phyloP scores from a whole-genome alignment of 1,139 yeast species.

The Kodamaea alishanica region DNA sequence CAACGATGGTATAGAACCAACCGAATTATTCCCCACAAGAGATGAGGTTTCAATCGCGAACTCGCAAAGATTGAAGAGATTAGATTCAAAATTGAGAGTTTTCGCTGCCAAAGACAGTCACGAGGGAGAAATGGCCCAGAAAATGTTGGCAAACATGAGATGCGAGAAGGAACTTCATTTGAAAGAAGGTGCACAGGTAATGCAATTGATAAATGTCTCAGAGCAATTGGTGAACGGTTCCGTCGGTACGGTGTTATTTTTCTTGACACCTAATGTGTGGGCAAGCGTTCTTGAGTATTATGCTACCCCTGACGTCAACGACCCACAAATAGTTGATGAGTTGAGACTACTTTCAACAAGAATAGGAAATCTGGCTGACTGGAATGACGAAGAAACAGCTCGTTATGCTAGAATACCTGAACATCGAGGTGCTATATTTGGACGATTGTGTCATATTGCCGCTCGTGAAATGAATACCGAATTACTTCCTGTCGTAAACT shows the following conservation, averaged over 20 bases:
- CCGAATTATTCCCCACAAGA: slow-evolving; percentile 74
- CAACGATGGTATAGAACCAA: slow-evolving; percentile 74
- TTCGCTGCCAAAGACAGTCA: slow-evolving; percentile 51
- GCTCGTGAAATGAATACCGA: slow-evolving; percentile 23
- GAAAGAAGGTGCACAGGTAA: slow-evolving; percentile 61
- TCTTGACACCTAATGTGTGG: slow-evolving; percentile 42
- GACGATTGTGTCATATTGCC: slow-evolving; percentile 32
- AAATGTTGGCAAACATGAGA: slow-evolving; percentile 41
- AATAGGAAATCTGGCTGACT: slow-evolving; percentile 22
- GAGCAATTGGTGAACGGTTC: slow-evolving; percentile 54
- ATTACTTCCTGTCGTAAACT: slow-evolving; percentile 55
- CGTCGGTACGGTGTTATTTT: slow-evolving; percentile 59
- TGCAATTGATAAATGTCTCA: slow-evolving; percentile 47
- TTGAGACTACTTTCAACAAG: slow-evolving; percentile 25
- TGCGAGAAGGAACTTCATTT: slow-evolving; percentile 43
- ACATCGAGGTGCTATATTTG: slow-evolving; percentile 25
- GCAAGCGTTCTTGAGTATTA: slow-evolving; percentile 26
- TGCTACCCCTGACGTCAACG: slow-evolving; percentile 19
- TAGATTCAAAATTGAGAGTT: slow-evolving; percentile 33
- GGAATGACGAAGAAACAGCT: slow-evolving; percentile 45
- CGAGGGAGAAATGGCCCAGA: slow-evolving; percentile 19
- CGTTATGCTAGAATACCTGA: slow-evolving; percentile 25
- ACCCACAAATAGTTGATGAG: slow-evolving; percentile 25
- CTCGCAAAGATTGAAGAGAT: slow-evolving; percentile 40
- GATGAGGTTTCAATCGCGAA: slow-evolving; percentile 74